Base-by-base conservation (phyloP, 345 rosid genomes). In the Eutrema japonicum region DNA sequence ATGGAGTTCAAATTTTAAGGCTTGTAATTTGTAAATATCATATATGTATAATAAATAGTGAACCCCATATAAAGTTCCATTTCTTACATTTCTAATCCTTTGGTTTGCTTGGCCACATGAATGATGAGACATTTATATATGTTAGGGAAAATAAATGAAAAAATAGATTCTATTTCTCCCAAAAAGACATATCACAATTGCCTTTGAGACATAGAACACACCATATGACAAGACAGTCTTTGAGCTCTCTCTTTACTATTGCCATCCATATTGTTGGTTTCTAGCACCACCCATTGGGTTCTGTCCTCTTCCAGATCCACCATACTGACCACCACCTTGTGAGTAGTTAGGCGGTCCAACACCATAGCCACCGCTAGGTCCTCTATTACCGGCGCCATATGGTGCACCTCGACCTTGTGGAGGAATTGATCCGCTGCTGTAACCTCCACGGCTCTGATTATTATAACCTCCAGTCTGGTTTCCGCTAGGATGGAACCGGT, bases 231-330 rank as follows among this genome's bases (percentile, higher is more conserved):
- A 22, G 66, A 22, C 26, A 27, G 46, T 70, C 70, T 64, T 48
- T 64, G 41, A 70, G 60, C 41, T 30, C 2, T 22, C 62, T 35
- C 35, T 49, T 62, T 51, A 85, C 78, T 85, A 90, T 82, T 81
- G 88, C 93, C 93, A 83, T 56, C 97, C 92, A 54, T 92, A 89
- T 46, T 85, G 97, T 73, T 92, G 99, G 82, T 90, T 92, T 59
- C 99, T 90, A 81, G 78, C 85, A 65, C 90, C 90, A 45, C 98
- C 96, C 86, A 89, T 86, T 73, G 86, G 86, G 79, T 87, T 88
- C 49, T 90, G 93, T 66, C 94, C 93, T 6, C 98, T 86, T 32
- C 96, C 97, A 65, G 64, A 70, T 61, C 89, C 82, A 26, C 97
- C 87, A 38, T 92, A 87, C 18, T 89, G 87, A 71, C 87, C 94